These are phyloP conservation scores for Naematelia aurantialba DNA, from an alignment of 768 basidiomycete genomes.

Conservation along the genomic window DNA sequence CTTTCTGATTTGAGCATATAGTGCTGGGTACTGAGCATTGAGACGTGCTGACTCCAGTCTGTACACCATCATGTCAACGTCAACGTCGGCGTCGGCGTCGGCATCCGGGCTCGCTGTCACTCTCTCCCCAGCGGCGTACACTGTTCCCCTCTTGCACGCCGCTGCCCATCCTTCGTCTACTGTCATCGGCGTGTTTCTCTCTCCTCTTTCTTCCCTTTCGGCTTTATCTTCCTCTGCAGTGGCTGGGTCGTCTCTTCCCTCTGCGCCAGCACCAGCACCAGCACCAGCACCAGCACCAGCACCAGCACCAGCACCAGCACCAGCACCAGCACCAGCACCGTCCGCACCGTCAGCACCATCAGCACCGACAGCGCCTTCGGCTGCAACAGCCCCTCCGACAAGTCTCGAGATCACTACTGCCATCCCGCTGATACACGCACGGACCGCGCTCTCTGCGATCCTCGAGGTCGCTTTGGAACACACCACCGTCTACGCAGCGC, in stretches of 20 bases:
- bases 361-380: no score
- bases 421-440: slow-evolving; percentile 30
- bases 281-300: no score
- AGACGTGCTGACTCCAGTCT: no score
- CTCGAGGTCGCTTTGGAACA: slow-evolving; percentile 25
- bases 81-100: no score
- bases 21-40: no score
- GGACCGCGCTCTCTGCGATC: slow-evolving; percentile 27
- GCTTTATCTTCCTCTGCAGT: not conserved
- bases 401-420: slow-evolving; percentile 4
- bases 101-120: not conserved
- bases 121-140: slow-evolving; percentile 19
- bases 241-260: not conserved
- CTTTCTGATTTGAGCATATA: no score
- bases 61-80: no score
- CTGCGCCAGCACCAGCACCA: no score
- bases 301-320: no score
- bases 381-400: not conserved
- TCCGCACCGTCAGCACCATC: no score
- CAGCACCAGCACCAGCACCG: no score
- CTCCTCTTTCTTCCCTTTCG: not conserved
- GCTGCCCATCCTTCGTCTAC: slow-evolving; percentile 30
- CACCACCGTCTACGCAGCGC: slow-evolving; percentile 17
- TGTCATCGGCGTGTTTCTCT: slow-evolving; percentile 34
- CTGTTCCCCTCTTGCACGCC: slow-evolving; percentile 35